Conservation (phyloP, 2,329 filamentous ascomycete species). For the Aureobasidium sp. region DNA sequence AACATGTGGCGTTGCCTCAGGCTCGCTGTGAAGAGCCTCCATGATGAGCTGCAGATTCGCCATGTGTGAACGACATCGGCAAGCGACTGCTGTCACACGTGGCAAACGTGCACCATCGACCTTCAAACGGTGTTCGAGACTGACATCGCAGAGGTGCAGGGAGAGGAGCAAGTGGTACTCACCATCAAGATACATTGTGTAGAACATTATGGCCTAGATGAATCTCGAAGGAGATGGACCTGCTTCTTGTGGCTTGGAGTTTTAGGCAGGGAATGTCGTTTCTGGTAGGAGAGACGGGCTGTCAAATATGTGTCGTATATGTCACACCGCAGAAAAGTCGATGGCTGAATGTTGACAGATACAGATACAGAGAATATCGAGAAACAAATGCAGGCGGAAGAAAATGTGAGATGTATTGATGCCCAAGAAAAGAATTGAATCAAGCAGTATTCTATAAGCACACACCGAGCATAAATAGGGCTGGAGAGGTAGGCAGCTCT, state of each 20-base stretch:
- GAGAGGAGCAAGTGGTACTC: background rate
- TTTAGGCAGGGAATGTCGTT: background rate
- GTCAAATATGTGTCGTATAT: constrained; percentile 6
- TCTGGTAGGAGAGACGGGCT: background rate
- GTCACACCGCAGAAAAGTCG: constrained; percentile 4
- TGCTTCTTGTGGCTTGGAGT: constrained; percentile 9
- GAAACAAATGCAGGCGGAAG: constrained; percentile 1
- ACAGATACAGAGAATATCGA: background rate
- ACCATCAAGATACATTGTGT: constrained; percentile 16
- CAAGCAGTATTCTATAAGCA: background rate
- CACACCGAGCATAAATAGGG: background rate
- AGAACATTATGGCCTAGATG: constrained; percentile 3
- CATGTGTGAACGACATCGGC: background rate
- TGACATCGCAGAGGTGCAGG: background rate
- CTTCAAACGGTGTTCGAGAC: background rate
- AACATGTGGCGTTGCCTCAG: background rate
- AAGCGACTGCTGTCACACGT: background rate
- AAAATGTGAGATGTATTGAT: constrained; percentile 9
- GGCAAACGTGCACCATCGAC: background rate
- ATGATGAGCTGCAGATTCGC: background rate
- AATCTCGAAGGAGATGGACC: background rate
- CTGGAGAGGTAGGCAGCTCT: background rate
- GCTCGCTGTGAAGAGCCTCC: background rate
- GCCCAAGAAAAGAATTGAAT: background rate
- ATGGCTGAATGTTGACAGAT: background rate